Conservation (phyloP, 164 flowering plant species). For the Cinnamomum chago region DNA sequence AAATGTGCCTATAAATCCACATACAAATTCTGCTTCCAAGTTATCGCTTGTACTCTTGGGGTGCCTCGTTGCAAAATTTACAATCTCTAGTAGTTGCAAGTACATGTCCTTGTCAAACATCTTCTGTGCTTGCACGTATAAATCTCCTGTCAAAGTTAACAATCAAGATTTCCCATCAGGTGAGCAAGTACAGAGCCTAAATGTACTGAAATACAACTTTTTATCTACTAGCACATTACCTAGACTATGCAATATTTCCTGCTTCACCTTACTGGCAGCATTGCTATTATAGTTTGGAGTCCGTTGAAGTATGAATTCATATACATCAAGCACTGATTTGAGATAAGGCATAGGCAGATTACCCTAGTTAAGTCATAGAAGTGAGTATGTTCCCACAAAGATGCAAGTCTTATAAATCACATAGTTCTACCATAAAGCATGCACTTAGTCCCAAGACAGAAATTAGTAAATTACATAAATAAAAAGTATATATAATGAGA, state of each 20-base stretch:
- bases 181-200: background rate
- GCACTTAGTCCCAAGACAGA: background rate
- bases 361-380: constrained; percentile 47
- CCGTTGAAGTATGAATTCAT: constrained; percentile 63
- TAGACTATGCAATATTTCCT: constrained; percentile 82
- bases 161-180: background rate
- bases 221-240: constrained; percentile 43
- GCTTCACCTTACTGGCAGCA: constrained; percentile 72
- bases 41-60: constrained; percentile 38
- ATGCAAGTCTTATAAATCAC: background rate
- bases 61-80: constrained; percentile 52
- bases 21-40: constrained; percentile 70
- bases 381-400: background rate
- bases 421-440: background rate
- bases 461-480: too few species aligned
- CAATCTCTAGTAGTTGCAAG: constrained; percentile 48
- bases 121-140: constrained; percentile 71
- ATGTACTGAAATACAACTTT: background rate
- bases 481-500: too few species aligned
- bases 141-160: constrained; percentile 56
- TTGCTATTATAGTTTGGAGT: constrained; percentile 34
- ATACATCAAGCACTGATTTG: constrained; percentile 73
- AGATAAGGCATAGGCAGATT: constrained; percentile 76
- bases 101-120: constrained; percentile 81
- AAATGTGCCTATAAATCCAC: constrained; percentile 17